Evolutionary conservation across 345 rosid genomes (phyloP), one percentile per base, ranked within the genome.

Genomic region (Eucalyptus curtisii): DNA sequence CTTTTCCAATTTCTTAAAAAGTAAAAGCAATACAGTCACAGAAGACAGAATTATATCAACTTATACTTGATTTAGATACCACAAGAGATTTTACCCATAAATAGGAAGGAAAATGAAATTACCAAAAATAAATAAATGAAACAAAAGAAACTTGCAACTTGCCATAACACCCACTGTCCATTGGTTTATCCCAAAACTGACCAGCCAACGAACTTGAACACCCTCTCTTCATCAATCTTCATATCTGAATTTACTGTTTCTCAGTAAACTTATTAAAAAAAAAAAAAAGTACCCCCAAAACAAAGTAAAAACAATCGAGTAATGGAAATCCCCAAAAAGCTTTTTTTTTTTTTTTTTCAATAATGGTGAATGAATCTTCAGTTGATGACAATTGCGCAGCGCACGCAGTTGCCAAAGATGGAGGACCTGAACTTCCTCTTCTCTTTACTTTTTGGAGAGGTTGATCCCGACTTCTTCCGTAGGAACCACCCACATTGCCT

Each of bases 381-480:
- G 88, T 94, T 93, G 40, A 91, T 91, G 79, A 91, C 94, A 45
- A 94, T 90, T 10, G 94, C 89, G 90, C 96, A 96, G 59, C 98
- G 95, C 90, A 97, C 90, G 93, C 96, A 96, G 90, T 92, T 95
- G 85, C 95, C 92, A 66, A 97, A 96, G 87, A 97, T 91, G 44
- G 94, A 94, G 88, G 97, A 71, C 87, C 94, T 93, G 86, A 91
- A 91, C 89, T 89, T 92, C 90, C 93, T 92, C 90, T 93, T 94
- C 84, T 86, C 95, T 89, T 94, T 94, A 40, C 90, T 90, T 91
- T 92, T 92, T 13, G 89, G 86, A 64, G 91, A 86, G 80, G 49
- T 37, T 57, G 91, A 64, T 24, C 85, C 85, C 17, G 25, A 86
- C n/a, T 30, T 86, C 66, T 59, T 86, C 64, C 25, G 47, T 44